Evolutionary conservation across 495 filamentous ascomycete genomes (phyloP).

Genomic region (Tirmania nivea): DNA sequence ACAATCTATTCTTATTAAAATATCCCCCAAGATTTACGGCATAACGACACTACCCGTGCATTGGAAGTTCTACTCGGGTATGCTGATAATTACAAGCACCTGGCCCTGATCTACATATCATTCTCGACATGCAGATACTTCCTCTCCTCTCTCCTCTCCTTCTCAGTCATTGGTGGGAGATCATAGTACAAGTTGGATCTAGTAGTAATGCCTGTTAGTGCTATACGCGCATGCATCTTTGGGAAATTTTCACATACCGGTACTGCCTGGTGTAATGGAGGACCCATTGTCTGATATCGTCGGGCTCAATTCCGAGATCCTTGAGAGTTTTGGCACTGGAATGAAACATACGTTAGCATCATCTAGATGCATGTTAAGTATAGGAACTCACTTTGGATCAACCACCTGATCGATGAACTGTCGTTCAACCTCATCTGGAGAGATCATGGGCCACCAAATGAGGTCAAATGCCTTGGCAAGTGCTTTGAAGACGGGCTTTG

Average conservation of each 20-base stretch:
- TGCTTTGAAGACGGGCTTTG: conserved; percentile 55
- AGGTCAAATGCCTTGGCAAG: conserved; percentile 47
- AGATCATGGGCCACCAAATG: conserved; percentile 71
- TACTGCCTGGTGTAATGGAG: conserved; percentile 52
- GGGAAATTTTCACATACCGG: conserved; percentile 33
- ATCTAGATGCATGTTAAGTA: too few relatives aligned
- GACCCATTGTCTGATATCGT: conserved; percentile 57
- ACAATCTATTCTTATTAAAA: neutral
- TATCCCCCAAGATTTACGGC: neutral
- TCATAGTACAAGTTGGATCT: conserved; percentile 52
- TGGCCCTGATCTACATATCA: conserved; percentile 37
- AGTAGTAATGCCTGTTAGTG: conserved; percentile 1
- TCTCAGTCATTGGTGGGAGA: conserved; percentile 79
- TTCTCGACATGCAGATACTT: conserved; percentile 91
- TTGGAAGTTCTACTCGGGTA: too few relatives aligned
- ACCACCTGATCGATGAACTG: conserved; percentile 91
- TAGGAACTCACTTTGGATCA: conserved; percentile 32
- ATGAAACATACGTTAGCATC: neutral
- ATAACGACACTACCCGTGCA: too few relatives aligned
- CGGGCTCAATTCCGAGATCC: conserved; percentile 73
- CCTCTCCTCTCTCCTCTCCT: conserved; percentile 82
- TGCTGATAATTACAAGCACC: neutral
- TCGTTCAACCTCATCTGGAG: conserved; percentile 71
- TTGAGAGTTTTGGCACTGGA: conserved; percentile 69
- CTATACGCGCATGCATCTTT: neutral